Percentiles rank a stretch among this genome's conserved stretches.
Evolutionary conservation across 208 protist species (phyloP).

Genomic region (Trypanosoma conorhini): DNA sequence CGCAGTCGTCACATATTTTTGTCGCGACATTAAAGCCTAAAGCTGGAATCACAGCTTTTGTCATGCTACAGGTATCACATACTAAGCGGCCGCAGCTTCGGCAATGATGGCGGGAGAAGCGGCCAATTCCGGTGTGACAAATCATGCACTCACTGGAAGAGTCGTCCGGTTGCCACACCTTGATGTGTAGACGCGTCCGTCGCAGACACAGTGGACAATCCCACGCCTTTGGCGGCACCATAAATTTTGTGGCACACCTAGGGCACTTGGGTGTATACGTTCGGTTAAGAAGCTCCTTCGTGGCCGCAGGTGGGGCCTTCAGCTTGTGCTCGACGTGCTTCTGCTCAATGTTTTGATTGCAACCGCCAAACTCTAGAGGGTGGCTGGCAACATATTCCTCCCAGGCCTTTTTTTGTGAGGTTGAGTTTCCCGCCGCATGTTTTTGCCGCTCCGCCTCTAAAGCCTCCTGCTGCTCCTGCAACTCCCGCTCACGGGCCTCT

Average conservation of each 20-base stretch:
- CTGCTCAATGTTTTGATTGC: slow-evolving; percentile 56
- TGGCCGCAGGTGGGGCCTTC: slow-evolving; percentile 51
- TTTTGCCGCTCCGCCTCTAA: slow-evolving; percentile 47
- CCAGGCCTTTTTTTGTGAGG: slow-evolving; percentile 73
- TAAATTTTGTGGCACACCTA: slow-evolving; percentile 52
- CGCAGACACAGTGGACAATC: slow-evolving; percentile 69
- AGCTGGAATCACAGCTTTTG: slow-evolving; percentile 49
- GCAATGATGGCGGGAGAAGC: slow-evolving; percentile 88
- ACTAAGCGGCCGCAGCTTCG: slow-evolving; percentile 79
- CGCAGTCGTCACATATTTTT: slow-evolving; percentile 86
- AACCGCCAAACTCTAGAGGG: slow-evolving; percentile 56
- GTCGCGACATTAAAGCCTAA: slow-evolving; percentile 64
- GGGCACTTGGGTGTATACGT: slow-evolving; percentile 79
- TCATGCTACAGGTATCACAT: slow-evolving; percentile 64
- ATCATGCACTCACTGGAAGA: slow-evolving; percentile 59
- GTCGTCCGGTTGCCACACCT: slow-evolving; percentile 85
- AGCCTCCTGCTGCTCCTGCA: slow-evolving; percentile 66
- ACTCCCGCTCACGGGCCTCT: slow-evolving; percentile 54
- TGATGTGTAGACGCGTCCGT: slow-evolving; percentile 33
- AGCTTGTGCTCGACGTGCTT: slow-evolving; percentile 49
- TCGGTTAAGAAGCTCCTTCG: slow-evolving; percentile 48
- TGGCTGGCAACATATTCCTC: slow-evolving; percentile 73
- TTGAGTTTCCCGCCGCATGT: slow-evolving; percentile 35
- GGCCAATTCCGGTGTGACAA: slow-evolving; percentile 58
- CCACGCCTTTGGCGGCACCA: slow-evolving; percentile 63